Conservation (phyloP, 495 filamentous ascomycete genomes). For the Parachaetomium inaequale region DNA sequence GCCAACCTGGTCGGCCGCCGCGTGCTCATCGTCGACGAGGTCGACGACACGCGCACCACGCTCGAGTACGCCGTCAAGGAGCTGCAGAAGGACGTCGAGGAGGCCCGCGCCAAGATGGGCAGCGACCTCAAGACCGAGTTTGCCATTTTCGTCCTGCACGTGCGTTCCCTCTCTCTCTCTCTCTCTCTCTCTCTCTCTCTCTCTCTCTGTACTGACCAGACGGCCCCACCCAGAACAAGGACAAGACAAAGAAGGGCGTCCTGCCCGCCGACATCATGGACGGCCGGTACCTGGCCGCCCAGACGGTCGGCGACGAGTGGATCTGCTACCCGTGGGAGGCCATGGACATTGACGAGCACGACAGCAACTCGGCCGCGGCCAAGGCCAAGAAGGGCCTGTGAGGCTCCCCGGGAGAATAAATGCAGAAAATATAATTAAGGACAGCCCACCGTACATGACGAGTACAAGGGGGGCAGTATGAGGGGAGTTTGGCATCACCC, state of each 20-base stretch:
- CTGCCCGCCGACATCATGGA: slow-evolving; percentile 80
- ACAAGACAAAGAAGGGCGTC: slow-evolving; percentile 88
- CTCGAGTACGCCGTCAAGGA: slow-evolving; percentile 95
- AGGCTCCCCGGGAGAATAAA: background rate
- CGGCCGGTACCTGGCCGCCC: slow-evolving; percentile 76
- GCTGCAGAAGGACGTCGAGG: slow-evolving; percentile 92
- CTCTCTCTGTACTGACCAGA: background rate
- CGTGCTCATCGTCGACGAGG: slow-evolving; percentile 97
- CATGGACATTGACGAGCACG: slow-evolving; percentile 91
- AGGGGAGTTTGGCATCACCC: background rate
- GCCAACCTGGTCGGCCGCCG: slow-evolving; percentile 92
- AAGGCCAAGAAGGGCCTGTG: slow-evolving; percentile 18
- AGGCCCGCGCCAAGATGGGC: slow-evolving; percentile 68
- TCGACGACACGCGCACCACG: slow-evolving; percentile 96
- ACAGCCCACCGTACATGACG: background rate
- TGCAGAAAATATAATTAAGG: background rate
- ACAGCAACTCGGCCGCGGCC: slow-evolving; percentile 60
- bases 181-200: background rate
- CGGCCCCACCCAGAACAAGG: slow-evolving; percentile 67
- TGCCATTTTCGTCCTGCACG: slow-evolving; percentile 91
- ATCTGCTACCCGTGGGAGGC: slow-evolving; percentile 99
- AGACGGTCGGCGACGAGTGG: slow-evolving; percentile 89
- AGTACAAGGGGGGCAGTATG: background rate
- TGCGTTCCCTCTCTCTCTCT: slow-evolving; percentile 46
- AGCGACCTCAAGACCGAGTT: slow-evolving; percentile 73